phyloP scores from a whole-genome alignment of 1,284 basidiomycete genomes.

The Cutaneotrichosporon daszewskae region DNA sequence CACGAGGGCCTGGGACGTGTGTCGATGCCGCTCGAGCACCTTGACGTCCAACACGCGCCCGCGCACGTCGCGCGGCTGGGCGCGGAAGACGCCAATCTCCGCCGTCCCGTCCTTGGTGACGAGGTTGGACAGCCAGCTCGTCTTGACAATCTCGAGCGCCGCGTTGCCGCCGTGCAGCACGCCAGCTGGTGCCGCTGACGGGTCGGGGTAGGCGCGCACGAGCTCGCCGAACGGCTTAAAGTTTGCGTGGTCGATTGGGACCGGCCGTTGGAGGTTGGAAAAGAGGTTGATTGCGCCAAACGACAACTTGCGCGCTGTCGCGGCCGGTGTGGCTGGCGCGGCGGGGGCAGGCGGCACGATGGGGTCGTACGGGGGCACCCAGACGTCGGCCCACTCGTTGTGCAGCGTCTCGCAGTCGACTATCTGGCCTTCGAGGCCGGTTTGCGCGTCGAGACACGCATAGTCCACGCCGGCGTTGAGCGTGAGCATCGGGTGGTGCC shows the following conservation, averaged over 20 bases:
- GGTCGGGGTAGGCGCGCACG: constrained; percentile 61
- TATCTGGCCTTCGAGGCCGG: constrained; percentile 60
- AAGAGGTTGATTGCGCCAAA: too few species aligned
- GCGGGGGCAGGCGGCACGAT: not conserved
- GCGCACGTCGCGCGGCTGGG: constrained; percentile 53
- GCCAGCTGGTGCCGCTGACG: constrained; percentile 53
- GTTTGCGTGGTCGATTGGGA: constrained; percentile 54
- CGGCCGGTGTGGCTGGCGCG: not conserved
- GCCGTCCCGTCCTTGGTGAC: constrained; percentile 52
- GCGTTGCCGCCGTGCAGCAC: constrained; percentile 3
- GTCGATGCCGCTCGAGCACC: constrained; percentile 47
- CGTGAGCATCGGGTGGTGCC: constrained; percentile 85
- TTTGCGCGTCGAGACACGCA: constrained; percentile 75
- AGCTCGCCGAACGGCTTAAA: constrained; percentile 67
- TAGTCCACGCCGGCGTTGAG: constrained; percentile 72
- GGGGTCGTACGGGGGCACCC: constrained; percentile 27
- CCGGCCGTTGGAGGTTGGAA: too few species aligned
- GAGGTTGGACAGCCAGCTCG: constrained; percentile 33
- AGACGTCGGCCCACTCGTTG: constrained; percentile 8
- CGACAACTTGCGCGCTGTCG: constrained; percentile 1
- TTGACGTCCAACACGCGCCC: constrained; percentile 54
- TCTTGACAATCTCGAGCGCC: constrained; percentile 1
- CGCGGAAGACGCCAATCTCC: constrained; percentile 70
- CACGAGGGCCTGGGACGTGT: constrained; percentile 71
- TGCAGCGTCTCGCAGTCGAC: constrained; percentile 63